Evolutionary conservation across 2,329 filamentous ascomycete genomes (phyloP), one percentile per base, ranked within the genome.

Genomic region (Leptosphaerulina australis): DNA sequence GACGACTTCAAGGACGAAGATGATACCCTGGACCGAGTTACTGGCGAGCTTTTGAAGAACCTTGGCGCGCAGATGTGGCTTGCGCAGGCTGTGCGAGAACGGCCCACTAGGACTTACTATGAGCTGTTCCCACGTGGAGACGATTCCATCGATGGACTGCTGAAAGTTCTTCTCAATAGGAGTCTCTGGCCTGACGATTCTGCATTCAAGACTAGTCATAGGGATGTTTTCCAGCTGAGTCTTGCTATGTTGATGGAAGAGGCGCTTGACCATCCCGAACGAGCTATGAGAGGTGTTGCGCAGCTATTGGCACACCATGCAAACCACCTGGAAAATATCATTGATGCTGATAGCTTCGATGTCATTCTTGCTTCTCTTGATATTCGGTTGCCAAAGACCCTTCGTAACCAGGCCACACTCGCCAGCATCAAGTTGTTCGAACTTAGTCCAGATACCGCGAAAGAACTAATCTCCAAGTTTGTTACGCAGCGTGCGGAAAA

Each of bases 231-330:
- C 47, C 83, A 88, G 65, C 83, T 96, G 49, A 86, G 93, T 60
- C 84, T 97, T 59, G 92, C 92, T 18, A 88, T 89, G 65, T 79
- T 97, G 62, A 95, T 97, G 86, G 90, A 95, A 70, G 91, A 90
- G 34, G 91, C 91, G 44, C 85, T 92, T 63, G 90, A 96, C 48
- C 72, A 83, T 52, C 82, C 84, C 28, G 83, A 83, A 34, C 78
- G 82, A 36, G 80, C 83, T 4, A 79, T 87, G 71, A 82, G 83
- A 63, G 81, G 80, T 35, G 81, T 87, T 30, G 80, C 83, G 5
- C 78, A 83, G 38, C 72, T 86, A 12, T 75, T 87, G 22, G 80
- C 80, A 25, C 77, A 83, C 14, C 78, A 83, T 53, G 78, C 80
- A 0, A 72, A 72, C 14, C 74, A 78, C 53, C 67, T 84, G 17